Evolutionary conservation across 768 basidiomycete species (phyloP).

Genomic region (Tephrocybe sp.): DNA sequence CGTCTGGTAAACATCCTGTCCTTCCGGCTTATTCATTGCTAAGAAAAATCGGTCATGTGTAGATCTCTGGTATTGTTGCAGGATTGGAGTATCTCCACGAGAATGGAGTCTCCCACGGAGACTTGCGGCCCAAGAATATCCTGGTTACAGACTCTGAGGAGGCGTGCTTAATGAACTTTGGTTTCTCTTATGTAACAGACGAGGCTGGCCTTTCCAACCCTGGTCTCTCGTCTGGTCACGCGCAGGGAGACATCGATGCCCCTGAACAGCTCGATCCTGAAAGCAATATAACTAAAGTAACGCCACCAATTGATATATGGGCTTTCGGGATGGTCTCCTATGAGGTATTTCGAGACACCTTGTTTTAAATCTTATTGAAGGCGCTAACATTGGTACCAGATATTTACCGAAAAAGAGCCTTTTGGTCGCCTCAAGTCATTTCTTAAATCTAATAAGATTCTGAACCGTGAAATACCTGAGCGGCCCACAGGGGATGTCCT

Average conservation of each 20-base stretch:
- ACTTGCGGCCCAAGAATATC: slow-evolving; percentile 49
- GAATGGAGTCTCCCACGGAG: slow-evolving; percentile 41
- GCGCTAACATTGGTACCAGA: not conserved
- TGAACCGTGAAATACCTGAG: not conserved
- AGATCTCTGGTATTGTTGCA: slow-evolving; percentile 31
- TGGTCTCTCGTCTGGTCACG: slow-evolving; percentile 14
- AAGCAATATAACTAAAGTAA: slow-evolving; percentile 3
- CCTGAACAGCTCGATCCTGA: slow-evolving; percentile 31
- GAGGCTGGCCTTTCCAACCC: slow-evolving; percentile 15
- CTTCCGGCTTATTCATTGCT: slow-evolving; percentile 8
- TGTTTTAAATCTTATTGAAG: not conserved
- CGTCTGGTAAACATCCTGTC: slow-evolving; percentile 6
- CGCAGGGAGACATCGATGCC: slow-evolving; percentile 27
- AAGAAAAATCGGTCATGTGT: slow-evolving; percentile 6
- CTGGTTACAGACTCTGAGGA: slow-evolving; percentile 37
- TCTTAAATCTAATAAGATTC: not conserved
- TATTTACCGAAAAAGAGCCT: not conserved
- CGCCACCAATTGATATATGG: slow-evolving; percentile 9
- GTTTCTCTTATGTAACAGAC: slow-evolving; percentile 32
- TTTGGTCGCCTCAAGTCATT: not conserved
- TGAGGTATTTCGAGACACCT: not conserved
- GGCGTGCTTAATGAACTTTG: slow-evolving; percentile 55
- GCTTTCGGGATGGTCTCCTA: slow-evolving; percentile 12
- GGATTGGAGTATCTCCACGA: slow-evolving; percentile 35
- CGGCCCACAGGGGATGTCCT: not conserved